Evolutionary conservation across 805 yeast species (phyloP).

Genomic region (Saccharomycopsis oosterbeekiorum): DNA sequence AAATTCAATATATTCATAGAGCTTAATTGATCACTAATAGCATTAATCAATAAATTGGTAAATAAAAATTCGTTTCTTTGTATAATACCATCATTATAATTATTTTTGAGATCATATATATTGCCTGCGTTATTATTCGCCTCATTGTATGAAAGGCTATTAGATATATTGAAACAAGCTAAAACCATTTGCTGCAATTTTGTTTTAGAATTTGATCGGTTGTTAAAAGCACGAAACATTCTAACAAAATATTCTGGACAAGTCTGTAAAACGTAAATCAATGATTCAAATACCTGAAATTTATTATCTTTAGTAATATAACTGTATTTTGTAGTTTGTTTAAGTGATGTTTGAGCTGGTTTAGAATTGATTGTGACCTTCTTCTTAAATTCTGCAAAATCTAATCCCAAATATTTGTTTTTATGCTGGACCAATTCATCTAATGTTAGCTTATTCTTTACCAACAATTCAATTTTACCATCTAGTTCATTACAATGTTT

Average conservation of each 20-base stretch:
- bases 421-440: conserved; percentile 44
- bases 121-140: neutral
- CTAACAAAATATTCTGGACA: conserved; percentile 65
- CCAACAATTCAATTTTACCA: conserved; percentile 65
- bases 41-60: conserved; percentile 42
- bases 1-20: conserved; percentile 18
- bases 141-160: neutral
- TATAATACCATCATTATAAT: conserved; percentile 11
- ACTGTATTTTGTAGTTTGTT: conserved; percentile 27
- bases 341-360: conserved; percentile 22
- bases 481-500: conserved; percentile 66
- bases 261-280: conserved; percentile 77
- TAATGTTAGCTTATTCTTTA: conserved; percentile 67
- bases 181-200: conserved; percentile 13
- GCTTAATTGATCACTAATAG: conserved; percentile 34
- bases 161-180: conserved; percentile 7
- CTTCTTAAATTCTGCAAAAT: conserved; percentile 5
- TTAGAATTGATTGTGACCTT: neutral
- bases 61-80: conserved; percentile 62
- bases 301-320: conserved; percentile 23
- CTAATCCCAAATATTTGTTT: conserved; percentile 7
- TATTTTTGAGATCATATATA: neutral
- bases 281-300: conserved; percentile 60
- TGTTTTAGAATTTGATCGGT: conserved; percentile 5
- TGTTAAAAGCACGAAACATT: conserved; percentile 8